These are phyloP conservation scores for Waitea zeae DNA, from an alignment of 1,284 basidiomycete species.

Conservation along the genomic window DNA sequence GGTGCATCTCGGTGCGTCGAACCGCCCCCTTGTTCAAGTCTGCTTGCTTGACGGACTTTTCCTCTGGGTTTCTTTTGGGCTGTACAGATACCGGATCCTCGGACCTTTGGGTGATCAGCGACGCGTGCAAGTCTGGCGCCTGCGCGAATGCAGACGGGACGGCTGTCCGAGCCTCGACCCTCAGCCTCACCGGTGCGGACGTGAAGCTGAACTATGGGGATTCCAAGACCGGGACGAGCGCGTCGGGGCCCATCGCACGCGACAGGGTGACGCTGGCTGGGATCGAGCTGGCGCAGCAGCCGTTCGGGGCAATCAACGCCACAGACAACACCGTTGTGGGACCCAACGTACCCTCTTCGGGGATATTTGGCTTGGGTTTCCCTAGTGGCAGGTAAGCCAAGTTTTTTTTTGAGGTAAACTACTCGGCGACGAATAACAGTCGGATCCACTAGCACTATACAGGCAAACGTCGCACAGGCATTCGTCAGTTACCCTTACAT, in stretches of 20 bases:
- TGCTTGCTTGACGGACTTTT: background rate
- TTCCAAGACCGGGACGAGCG: conserved; percentile 18
- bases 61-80: background rate
- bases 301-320: conserved; percentile 17
- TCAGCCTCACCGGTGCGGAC: conserved; percentile 12
- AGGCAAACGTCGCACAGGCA: no score
- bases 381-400: conserved; percentile 15
- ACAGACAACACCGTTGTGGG: conserved; percentile 19
- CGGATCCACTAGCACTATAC: no score
- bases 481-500: no score
- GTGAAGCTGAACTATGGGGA: conserved; percentile 18
- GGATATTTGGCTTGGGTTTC: conserved; percentile 23
- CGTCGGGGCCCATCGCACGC: conserved; percentile 17
- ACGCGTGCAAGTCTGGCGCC: background rate
- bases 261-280: conserved; percentile 20
- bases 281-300: conserved; percentile 15
- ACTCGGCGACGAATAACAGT: no score
- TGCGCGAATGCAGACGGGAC: conserved; percentile 8
- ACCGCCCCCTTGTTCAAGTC: background rate
- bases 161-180: conserved; percentile 11
- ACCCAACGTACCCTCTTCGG: conserved; percentile 14
- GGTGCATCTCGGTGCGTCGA: background rate
- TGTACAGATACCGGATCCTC: background rate
- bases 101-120: background rate
- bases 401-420: background rate